Base-by-base conservation (phyloP, 805 yeast genomes). In the Candida saitoana region DNA sequence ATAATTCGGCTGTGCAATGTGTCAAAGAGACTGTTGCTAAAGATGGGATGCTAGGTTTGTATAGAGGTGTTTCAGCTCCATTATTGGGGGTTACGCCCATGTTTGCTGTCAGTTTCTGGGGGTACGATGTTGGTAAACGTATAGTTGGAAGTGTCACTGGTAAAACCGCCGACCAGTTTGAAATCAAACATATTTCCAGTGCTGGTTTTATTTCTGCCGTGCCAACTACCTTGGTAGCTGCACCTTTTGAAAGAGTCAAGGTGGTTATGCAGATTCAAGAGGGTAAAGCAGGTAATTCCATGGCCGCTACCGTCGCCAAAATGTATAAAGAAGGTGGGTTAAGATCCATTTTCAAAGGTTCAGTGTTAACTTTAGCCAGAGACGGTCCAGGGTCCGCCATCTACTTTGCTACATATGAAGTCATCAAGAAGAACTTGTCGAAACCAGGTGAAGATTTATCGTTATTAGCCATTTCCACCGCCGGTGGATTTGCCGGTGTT, bases 51-150 rank as follows among this genome's bases (percentile, higher is more conserved):
- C 49, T 71, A 18, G 97, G 98, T 1, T 79, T 91, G 49, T 91
- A 91, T 65, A 73, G 95, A 57, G 99, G 99, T 45, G 97, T 93
- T 24, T 73, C 86, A 9, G 96, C 98, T 11, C 99, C 99, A 3
- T 67, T 91, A 40, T 59, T 87, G n/a, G 99, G 99, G 18, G 97
- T 91, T 17, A 93, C 98, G 0, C 99, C 99, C 20, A 93, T 91
- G 87, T 93, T 93, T 71, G 98, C 98, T 2, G 93, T 93, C 18
- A 85, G 96, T 2, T 91, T 91, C 69, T 91, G 99, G 98, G 98
- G 98, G 57, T 91, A 93, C 63, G 97, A 89, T 57, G 72, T 87
- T 40, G 98, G 98, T 48, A 89, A 88, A 67, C 79, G 79, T 48
- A 44, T 91, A 2, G 95, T 90, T 2, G 52, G 76, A 1, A 49